Base-by-base conservation (phyloP, 1,139 yeast genomes). In the Sugiyamaella neomexicana region DNA sequence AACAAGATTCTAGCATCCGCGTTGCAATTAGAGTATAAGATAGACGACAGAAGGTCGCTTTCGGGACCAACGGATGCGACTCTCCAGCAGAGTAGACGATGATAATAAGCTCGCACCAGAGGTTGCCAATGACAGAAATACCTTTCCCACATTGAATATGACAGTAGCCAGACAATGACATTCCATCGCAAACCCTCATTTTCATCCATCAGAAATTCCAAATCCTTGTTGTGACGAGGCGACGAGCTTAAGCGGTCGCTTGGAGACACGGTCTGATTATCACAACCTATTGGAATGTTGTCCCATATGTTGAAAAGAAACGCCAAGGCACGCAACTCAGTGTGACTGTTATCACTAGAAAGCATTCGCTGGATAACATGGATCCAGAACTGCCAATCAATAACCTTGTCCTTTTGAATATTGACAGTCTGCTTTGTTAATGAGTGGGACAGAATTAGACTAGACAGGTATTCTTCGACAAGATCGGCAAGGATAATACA, bases 41-140 rank as follows among this genome's bases (percentile, higher is more conserved):
- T 64, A 2, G 69, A 65, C 36, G 68, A 55, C 47, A 66, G 25
- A 36, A 66, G 52, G 43, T 65, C 65, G 46, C 66, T 62, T 10
- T 66, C 70, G 0, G 66, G 55, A 41, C 68, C 69, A 38, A 65
- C 64, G 1, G 68, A 61, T 4, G 85, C 85, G 27, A 85, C 72
- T 60, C 89, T 77, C 88, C 95, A 89, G 51, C 87, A 76, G 15
- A 89, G 60, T 31, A 89, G 73, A 51, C 90, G 75, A 50, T 82
- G 75, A 67, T 84, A 89, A 64, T 83, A 86, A 1, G 86, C 79
- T 44, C 96, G 75, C 15, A 87, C 83, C 31, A 87, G 69, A 1
- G 96, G 91, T 62, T 83, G 81, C 89, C 95, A 89, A 69, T 89
- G 95, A 46, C 84, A 79, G 63, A 88, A 82, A 58, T 81, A 80